Base-by-base conservation (phyloP, 2,329 filamentous ascomycete genomes). In the Colletotrichum chrysophilum region DNA sequence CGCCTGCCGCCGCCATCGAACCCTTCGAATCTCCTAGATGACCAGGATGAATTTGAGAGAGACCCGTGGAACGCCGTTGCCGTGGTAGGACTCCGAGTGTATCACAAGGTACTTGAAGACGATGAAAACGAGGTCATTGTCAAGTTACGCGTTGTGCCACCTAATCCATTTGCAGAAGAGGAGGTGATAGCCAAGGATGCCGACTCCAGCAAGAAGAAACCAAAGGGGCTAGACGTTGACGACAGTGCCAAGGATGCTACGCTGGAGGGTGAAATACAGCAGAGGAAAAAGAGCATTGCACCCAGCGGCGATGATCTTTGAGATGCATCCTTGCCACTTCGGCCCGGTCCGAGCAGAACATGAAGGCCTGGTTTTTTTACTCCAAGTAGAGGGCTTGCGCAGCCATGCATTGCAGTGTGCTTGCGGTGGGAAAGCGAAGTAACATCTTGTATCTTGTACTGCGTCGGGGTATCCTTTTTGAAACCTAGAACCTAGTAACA, bases 11-110 rank as follows among this genome's bases (percentile, higher is more conserved):
- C 21, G 55, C 72, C 58, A 60, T 65, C 58, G 69, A 16, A 14
- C 43, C 43, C 56, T 66, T 77, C 72, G 48, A 73, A 71, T 34
- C 79, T 79, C 16, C 80, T 83, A 1, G 87, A 88, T n/a, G 87
- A 88, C 8, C 86, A 86, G 12, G 89, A 91, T 77, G 90, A 91
- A 71, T 89, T 89, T 65, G 88, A 90, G 77, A 85, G 86, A 28
- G 85, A 89, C 68, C 86, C 88, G 9, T 91, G 89, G 89, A 90
- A 91, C 77, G 89, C 89, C 12, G 86, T 91, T 48, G 87, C 85
- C 7, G 86, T 90, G 13, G 86, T 91, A 0, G 89, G 90, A 0
- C 80, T 91, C 67, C 84, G 88, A 14, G 86, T 91, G 6, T 91
- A 91, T 78, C 88, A 89, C 80, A 90, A 89, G 78, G 85, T 83